These are phyloP conservation scores for Borealophlyctis nickersoniae DNA, from an alignment of 192 early-diverging fungal species.

Conservation along the genomic window DNA sequence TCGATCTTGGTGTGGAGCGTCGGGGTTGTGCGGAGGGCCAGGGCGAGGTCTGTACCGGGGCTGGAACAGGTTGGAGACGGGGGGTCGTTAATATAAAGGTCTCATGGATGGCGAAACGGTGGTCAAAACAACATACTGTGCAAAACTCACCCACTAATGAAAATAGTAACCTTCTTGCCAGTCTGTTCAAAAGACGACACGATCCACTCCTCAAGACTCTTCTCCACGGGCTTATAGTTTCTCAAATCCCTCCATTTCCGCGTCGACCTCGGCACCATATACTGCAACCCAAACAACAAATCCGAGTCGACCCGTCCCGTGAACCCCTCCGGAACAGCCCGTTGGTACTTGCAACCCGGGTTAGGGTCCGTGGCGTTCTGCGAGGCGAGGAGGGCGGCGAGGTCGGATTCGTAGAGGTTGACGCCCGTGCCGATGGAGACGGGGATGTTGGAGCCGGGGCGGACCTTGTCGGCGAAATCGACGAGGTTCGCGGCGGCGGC, in stretches of 20 bases:
- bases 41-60: constrained; percentile 23
- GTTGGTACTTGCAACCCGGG: not conserved
- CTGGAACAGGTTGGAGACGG: constrained; percentile 41
- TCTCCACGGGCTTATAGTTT: not conserved
- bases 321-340: not conserved
- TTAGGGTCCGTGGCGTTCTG: not conserved
- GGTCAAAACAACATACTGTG: no score
- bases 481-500: not conserved
- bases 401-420: not conserved
- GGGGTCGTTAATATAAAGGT: no score
- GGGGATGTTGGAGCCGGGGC: not conserved
- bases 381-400: not conserved
- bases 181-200: not conserved
- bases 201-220: constrained; percentile 3
- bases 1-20: constrained; percentile 26
- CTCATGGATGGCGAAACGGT: no score
- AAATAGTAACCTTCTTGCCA: not conserved
- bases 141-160: not conserved
- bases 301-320: not conserved
- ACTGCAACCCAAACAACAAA: not conserved
- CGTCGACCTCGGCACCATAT: not conserved
- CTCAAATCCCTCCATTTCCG: not conserved
- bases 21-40: not conserved
- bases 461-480: not conserved
- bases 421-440: not conserved